Evolutionary conservation across 768 basidiomycete species (phyloP), one percentile per base, ranked within the genome.

Genomic region (Guyanaporus albipodus): DNA sequence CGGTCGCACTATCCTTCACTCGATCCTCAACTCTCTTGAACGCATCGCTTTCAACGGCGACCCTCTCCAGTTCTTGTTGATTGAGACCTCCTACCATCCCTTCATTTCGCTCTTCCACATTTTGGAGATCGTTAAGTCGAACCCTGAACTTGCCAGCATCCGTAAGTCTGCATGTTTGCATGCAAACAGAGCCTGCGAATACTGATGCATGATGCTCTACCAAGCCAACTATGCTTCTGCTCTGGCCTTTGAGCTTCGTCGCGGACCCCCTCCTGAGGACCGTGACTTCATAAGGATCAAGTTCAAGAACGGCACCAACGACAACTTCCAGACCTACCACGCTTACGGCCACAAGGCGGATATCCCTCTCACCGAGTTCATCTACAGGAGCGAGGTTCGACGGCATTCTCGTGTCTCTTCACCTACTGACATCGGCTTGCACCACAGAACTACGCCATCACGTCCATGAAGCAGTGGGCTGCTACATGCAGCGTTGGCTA

Each of bases 81-180:
- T 89, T 55, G 80, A 87, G 69, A 83, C 84, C 14, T 87, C 87
- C 52, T 93, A 93, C 74, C 91, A 92, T 66, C 84, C 91, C 12
- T 90, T 94, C 78, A 83, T 92, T 59, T 91, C 88, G 4, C 75
- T 93, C 66, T 86, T 93, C 79, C 79, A 83, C 62, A 78, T 86
- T 66, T 79, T 87, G 17, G 86, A 85, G 46, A 68, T 85, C 46
- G 55, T 67, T 54, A 70, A 77, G 50, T 67, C 75, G 22, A 67
- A 80, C 61, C 83, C 85, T 1, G 76, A 83, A 44, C 65, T 84
- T 53, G 66, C 70, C 39, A 80, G 73, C 33, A 77, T 89, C 52
- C 84, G 86, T 88, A 60, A 61, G 86, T 79, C 21, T 11, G 38
- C 17, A 27, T 21, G 10, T 24, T 17, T 34, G 29, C 18, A 35